A percentile compares a stretch with the other conserved stretches of the same genome.
These are phyloP conservation scores for Scleroderma bovista DNA, from an alignment of 768 basidiomycete species.

Conservation along the genomic window DNA sequence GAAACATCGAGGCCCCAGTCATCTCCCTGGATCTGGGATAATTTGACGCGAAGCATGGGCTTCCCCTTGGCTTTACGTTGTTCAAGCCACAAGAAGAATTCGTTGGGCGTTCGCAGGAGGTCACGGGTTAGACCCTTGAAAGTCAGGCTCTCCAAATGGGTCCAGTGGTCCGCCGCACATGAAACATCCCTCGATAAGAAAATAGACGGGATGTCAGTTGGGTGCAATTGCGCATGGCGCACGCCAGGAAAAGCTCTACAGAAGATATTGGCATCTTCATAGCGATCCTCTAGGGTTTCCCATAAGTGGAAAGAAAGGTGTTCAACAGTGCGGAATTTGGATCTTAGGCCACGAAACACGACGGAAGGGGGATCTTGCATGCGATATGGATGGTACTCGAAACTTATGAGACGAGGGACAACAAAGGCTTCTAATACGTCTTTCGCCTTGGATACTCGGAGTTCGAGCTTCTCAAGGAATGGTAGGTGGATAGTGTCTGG, in stretches of 20 bases:
- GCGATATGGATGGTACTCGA: background rate
- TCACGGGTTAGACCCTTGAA: background rate
- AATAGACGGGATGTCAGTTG: background rate
- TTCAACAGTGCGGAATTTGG: background rate
- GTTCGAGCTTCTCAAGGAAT: background rate
- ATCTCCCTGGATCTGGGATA: background rate
- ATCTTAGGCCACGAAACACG: background rate
- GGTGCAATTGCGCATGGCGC: background rate
- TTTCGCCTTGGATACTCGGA: background rate
- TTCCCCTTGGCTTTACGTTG: background rate
- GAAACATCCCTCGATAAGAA: background rate
- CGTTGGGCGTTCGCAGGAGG: background rate
- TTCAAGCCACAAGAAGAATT: background rate
- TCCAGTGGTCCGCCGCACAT: background rate
- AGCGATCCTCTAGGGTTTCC: background rate
- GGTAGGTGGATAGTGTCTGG: background rate
- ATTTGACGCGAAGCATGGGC: background rate
- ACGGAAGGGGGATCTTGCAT: background rate
- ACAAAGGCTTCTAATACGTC: background rate
- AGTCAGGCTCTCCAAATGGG: background rate
- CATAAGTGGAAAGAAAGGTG: background rate
- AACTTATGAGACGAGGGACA: background rate
- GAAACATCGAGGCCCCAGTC: background rate
- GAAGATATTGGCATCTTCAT: background rate
- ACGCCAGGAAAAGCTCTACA: background rate